phyloP scores from a whole-genome alignment of 2,329 filamentous ascomycete species.

The Sordariomycetes sp. region DNA sequence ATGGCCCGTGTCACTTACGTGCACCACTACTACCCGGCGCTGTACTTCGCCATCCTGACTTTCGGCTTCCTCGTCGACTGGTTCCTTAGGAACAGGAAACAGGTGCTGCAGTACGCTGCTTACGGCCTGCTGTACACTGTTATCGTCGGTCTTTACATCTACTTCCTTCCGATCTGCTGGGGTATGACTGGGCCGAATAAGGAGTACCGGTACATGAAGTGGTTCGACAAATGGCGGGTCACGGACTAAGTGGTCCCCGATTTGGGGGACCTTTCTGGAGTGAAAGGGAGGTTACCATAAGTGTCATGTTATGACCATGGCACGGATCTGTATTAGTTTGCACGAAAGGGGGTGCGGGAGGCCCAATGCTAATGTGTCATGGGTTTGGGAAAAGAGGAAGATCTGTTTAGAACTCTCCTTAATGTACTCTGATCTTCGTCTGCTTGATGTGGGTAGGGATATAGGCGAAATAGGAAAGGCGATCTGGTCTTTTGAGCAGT shows the following conservation, averaged over 20 bases:
- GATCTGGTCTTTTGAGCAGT: neutral
- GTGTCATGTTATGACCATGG: neutral
- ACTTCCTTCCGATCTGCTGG: conserved; percentile 91
- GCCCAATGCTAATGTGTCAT: neutral
- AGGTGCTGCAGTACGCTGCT: conserved; percentile 52
- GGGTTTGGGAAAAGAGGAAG: neutral
- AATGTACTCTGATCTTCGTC: neutral
- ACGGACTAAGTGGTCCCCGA: conserved; percentile 38
- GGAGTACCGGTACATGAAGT: conserved; percentile 87
- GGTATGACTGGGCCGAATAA: conserved; percentile 81
- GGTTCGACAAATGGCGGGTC: conserved; percentile 82
- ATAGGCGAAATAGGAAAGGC: neutral
- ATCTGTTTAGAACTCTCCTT: neutral
- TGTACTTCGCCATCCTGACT: conserved; percentile 91
- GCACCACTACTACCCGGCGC: conserved; percentile 96
- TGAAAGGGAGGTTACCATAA: neutral
- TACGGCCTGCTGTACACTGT: conserved; percentile 65
- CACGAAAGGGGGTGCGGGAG: neutral
- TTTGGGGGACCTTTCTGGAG: neutral
- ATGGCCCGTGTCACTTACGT: conserved; percentile 99
- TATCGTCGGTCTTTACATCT: conserved; percentile 73
- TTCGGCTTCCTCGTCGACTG: conserved; percentile 86
- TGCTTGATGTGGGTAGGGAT: neutral
- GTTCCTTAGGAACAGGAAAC: conserved; percentile 57
- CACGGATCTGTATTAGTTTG: neutral